Base-by-base conservation (phyloP, 2,329 filamentous ascomycete genomes). In the Hirsutella minnesotensis region DNA sequence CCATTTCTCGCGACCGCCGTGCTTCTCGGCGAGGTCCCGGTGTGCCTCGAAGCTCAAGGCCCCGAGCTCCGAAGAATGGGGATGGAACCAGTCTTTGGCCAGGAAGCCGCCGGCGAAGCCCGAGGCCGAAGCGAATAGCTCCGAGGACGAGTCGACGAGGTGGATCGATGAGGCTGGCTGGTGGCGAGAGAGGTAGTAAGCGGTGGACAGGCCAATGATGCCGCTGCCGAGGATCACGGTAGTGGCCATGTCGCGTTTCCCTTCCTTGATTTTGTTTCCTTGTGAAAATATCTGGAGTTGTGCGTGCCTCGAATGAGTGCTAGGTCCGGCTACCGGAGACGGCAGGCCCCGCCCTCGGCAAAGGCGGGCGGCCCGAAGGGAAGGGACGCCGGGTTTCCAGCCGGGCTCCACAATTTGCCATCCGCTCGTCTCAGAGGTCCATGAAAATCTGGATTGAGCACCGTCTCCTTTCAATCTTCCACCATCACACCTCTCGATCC, bases 31-130 rank as follows among this genome's bases (percentile, higher is more conserved):
- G 12, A 89, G 70, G 36, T 72, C 62, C 47, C 68, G 67, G 59
- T 90, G 85, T 41, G 87, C 69, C 4, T 71, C 69, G 54, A 84
- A 90, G 34, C 80, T 85, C 12, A 89, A 66, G 1, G 69, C 70
- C 8, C 77, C 84, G 1, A 89, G 67, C 0, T 69, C 64, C 0
- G 74, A 67, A 5, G 77, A 63, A 1, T 70, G 65, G 0, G 75
- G 65, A 0, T 68, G 67, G 52, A 84, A 86, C 83, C 83, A 89
- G 57, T 89, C 81, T 29, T 68, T 69, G 0, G 83, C 83, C 9
- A 89, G 56, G 53, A 89, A 90, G 0, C 85, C 84, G 16, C 73
- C 86, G 0, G 83, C 82, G 49, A 75, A 79, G 1, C 85, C 83
- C 2, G 82, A 88, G 0, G 85, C 83, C 24, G 80, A 85, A 10